Conservation (phyloP, 2,329 filamentous ascomycete species). For the Aspergillus spinulosporus region DNA sequence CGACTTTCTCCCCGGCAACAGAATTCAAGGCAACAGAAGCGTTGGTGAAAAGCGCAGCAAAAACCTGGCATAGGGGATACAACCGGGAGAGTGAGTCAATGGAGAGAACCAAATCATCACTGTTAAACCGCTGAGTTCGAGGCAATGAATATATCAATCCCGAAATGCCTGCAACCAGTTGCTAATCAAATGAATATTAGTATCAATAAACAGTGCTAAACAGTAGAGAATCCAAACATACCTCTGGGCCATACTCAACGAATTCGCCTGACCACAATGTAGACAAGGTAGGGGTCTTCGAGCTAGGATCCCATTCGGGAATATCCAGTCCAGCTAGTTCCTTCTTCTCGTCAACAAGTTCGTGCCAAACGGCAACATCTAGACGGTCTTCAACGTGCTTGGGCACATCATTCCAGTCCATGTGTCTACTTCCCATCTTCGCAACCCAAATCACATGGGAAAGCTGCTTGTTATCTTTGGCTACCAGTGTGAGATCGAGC, state of each 20-base stretch:
- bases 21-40: slow-evolving; percentile 85
- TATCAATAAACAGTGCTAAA: neutral
- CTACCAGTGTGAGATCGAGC: slow-evolving; percentile 75
- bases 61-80: slow-evolving; percentile 75
- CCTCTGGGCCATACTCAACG: slow-evolving; percentile 74
- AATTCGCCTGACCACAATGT: slow-evolving; percentile 62
- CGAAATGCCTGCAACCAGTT: slow-evolving; percentile 83
- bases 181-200: slow-evolving; percentile 56
- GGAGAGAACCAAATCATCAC: slow-evolving; percentile 79
- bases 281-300: slow-evolving; percentile 48
- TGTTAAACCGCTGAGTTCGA: slow-evolving; percentile 68
- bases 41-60: slow-evolving; percentile 82
- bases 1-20: slow-evolving; percentile 70
- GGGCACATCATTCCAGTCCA: slow-evolving; percentile 93
- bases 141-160: slow-evolving; percentile 76
- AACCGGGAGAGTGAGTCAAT: slow-evolving; percentile 77
- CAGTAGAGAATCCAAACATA: slow-evolving; percentile 32
- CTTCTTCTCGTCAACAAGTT: slow-evolving; percentile 73
- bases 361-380: slow-evolving; percentile 89
- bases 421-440: slow-evolving; percentile 82
- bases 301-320: slow-evolving; percentile 60
- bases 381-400: slow-evolving; percentile 71
- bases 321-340: slow-evolving; percentile 61
- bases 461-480: slow-evolving; percentile 67
- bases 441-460: slow-evolving; percentile 88